Evolutionary conservation across 2,329 filamentous ascomycete species (phyloP).

Genomic region (Phaeosphaeriaceae sp.): DNA sequence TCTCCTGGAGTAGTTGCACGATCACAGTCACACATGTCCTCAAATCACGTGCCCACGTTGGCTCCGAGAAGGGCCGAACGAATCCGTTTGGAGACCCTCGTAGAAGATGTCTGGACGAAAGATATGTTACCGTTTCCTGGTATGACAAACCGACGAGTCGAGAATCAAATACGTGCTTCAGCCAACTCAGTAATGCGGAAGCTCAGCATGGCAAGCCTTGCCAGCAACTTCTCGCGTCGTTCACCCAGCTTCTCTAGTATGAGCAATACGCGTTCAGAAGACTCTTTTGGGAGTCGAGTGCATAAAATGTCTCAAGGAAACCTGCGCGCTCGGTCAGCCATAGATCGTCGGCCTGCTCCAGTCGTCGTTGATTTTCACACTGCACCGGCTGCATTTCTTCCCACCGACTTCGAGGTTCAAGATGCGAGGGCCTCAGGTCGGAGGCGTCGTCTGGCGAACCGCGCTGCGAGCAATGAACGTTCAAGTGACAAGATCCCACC

Average conservation of each 20-base stretch:
- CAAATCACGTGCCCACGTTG: constrained; percentile 70
- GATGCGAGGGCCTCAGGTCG: constrained; percentile 33
- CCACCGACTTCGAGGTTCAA: constrained; percentile 55
- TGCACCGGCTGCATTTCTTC: constrained; percentile 55
- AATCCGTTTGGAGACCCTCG: constrained; percentile 73
- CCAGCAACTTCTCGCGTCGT: constrained; percentile 75
- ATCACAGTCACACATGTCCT: constrained; percentile 79
- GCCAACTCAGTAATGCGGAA: constrained; percentile 88
- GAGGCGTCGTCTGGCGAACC: constrained; percentile 36
- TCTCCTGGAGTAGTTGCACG: constrained; percentile 68
- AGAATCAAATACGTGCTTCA: constrained; percentile 77
- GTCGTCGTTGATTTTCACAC: constrained; percentile 55
- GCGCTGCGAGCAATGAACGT: constrained; percentile 26
- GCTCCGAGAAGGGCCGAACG: constrained; percentile 77
- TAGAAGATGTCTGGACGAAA: constrained; percentile 84
- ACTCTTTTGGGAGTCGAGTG: constrained; percentile 37
- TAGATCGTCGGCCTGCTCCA: constrained; percentile 36
- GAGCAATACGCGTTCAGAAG: constrained; percentile 45
- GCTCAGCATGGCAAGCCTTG: constrained; percentile 80
- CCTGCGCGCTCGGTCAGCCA: constrained; percentile 28
- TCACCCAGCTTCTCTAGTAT: constrained; percentile 64
- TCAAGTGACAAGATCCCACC: constrained; percentile 30
- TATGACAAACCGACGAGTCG: constrained; percentile 70
- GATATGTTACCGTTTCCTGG: constrained; percentile 83
- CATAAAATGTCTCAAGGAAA: constrained; percentile 37